These are phyloP conservation scores for Lithocarpus polystachyus DNA, from an alignment of 306 rosid genomes.

Conservation along the genomic window DNA sequence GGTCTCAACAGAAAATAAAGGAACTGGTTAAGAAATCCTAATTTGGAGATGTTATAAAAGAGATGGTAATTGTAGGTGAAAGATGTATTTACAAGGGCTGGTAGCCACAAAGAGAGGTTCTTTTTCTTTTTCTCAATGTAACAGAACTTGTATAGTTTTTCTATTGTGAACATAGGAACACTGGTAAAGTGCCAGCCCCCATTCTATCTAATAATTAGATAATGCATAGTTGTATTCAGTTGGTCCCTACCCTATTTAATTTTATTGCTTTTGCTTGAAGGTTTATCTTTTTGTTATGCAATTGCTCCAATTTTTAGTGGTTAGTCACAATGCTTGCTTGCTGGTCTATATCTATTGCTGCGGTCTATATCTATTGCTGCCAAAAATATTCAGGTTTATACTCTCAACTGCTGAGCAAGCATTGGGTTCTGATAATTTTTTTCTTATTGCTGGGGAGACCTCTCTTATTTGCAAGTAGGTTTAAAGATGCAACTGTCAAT, in stretches of 20 bases:
- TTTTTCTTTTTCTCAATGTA: constrained; percentile 14
- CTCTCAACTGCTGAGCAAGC: too few relatives aligned
- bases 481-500: too few relatives aligned
- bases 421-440: too few relatives aligned
- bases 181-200: background rate
- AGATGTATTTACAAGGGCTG: constrained; percentile 37
- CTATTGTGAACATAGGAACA: constrained; percentile 23
- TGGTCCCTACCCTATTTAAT: background rate
- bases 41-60: constrained; percentile 14
- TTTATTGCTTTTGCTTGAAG: background rate
- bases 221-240: background rate
- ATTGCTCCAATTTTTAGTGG: background rate
- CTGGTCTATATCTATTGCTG: too few relatives aligned
- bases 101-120: constrained; percentile 13
- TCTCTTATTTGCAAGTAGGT: too few relatives aligned
- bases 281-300: background rate
- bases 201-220: background rate
- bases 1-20: constrained; percentile 28
- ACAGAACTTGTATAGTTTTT: constrained; percentile 38
- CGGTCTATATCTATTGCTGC: too few relatives aligned
- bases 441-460: too few relatives aligned
- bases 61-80: constrained; percentile 10
- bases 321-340: background rate
- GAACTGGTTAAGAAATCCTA: constrained; percentile 7
- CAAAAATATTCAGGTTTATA: too few relatives aligned